Conservation (phyloP, 2,329 filamentous ascomycete genomes). For the Didymella pinodella region DNA sequence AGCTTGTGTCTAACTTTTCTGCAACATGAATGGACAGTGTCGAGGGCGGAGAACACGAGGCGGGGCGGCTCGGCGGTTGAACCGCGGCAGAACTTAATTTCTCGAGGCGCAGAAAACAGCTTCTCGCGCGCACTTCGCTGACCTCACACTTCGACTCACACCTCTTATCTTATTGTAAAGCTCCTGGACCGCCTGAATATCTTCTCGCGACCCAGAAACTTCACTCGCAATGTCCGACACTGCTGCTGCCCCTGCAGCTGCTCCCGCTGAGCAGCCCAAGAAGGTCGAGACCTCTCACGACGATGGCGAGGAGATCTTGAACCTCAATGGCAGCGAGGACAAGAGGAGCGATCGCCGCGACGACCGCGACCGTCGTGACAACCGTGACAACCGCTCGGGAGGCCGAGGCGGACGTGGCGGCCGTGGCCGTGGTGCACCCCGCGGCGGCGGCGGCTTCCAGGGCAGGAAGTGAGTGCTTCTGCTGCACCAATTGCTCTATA, state of each 20-base stretch:
- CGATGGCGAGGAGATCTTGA: slow-evolving; percentile 31
- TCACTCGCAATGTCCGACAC: slow-evolving; percentile 25
- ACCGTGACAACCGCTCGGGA: slow-evolving; percentile 10
- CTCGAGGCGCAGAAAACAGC: slow-evolving; percentile 1
- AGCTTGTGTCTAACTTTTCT: too few species aligned
- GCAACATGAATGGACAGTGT: too few species aligned
- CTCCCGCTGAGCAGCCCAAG: slow-evolving; percentile 30
- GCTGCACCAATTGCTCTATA: not conserved
- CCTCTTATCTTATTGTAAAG: not conserved
- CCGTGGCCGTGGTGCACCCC: slow-evolving; percentile 23
- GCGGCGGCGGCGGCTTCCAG: slow-evolving; percentile 30
- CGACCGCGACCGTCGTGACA: slow-evolving; percentile 20
- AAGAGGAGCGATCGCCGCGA: slow-evolving; percentile 26
- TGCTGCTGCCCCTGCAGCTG: slow-evolving; percentile 13
- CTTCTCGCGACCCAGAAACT: not conserved
- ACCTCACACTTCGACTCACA: not conserved
- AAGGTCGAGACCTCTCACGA: slow-evolving; percentile 11
- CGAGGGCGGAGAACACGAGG: not conserved
- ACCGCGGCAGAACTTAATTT: not conserved
- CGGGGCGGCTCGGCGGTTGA: not conserved
- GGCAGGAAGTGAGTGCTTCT: slow-evolving; percentile 27
- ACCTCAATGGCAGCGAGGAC: slow-evolving; percentile 28
- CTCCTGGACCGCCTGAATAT: not conserved
- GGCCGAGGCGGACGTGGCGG: slow-evolving; percentile 22
- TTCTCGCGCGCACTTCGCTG: not conserved